Base-by-base conservation (phyloP, 352 stramenopile genomes). In the Pythium guiyangense region DNA sequence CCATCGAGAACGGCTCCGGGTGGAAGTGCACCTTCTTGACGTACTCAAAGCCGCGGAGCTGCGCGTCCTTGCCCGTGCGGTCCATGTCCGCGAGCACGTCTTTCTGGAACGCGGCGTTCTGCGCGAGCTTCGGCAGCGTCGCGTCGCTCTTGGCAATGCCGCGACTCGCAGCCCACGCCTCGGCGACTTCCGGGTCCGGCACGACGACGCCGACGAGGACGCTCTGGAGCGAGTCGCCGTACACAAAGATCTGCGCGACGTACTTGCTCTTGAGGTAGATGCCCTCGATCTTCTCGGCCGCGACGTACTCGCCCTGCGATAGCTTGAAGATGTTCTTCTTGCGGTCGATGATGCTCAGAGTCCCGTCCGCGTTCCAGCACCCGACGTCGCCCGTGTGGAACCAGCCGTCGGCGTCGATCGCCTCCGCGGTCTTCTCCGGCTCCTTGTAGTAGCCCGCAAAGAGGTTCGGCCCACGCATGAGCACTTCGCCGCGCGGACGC, bases 321-420 rank as follows among this genome's bases (percentile, higher is more conserved):
- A 97, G 83, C 82, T 97, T 97, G 74, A 97, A 97, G 64, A 97
- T 96, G 70, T 97, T 97, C 72, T 97, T 96, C 77, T 94, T 96
- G 49, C 88, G 83, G 54, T 96, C 88, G 39, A 96, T 86, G 66
- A 98, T 97, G 52, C 78, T 81, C 48, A 98, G 66, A 52, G 84
- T 96, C 34, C 92, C 92, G 61, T 98, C 85, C 27, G 85, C 84
- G 71, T 99, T 98, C 74, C 98, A 97, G 43, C 77, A 79, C 14
- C 94, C 97, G 44, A 99, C 88, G 77, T 99, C 97, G 14, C 97
- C 97, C 1, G 96, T 99, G 73, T 98, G 92, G 66, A 99, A 98
- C 87, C 90, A 99, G 5, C 96, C 96, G 34, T 94, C 90, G 20
- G 74, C 70, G 57, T 98, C 92, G 29, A 99, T 83, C 3, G 86